Evolutionary conservation across 176 grass and related monocot genomes (phyloP), one percentile per base, ranked within the genome.

Genomic region (Aegilops bicornis): DNA sequence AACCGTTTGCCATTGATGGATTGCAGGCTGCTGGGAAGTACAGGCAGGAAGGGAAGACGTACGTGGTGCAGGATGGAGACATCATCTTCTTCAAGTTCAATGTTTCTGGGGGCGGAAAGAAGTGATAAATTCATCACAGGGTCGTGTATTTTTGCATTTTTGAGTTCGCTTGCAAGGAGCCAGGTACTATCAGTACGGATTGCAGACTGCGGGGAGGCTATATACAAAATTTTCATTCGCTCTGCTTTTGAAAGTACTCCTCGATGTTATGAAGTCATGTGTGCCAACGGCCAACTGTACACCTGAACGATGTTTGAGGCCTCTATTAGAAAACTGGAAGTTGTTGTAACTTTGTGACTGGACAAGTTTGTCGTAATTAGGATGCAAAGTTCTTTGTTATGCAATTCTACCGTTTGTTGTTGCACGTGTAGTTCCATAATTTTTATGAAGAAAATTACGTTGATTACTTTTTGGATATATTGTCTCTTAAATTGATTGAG

Each of bases 81-180:
- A 90, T 99, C 66, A 94, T 99, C 31, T 99, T 96, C 92, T 99
- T 99, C 74, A 99, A 99, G 62, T 99, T 99, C 76, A 99, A 99
- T 67, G 97, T 96, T 39, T 99, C 97, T 79, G 94, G 92, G 7
- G 97, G 97, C 10, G 97, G 97, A 65, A 99, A 99, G 84, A 99
- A 99, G 88, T 99, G 73, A 97, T 85, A 3, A 30, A 11, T 17
- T 79, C 35, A 72, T 14, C 15, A 82, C 69, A 69, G 50, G 48
- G 12, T 63, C 22, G 35, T 76, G 56, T 64, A 75, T 68, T 81
- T 59, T 83, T 17, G 79, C 50, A 79, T 33, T 58, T 87, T 89
- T 79, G 5, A 80, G 67, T 35, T 69, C 35, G 11, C 58, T 83
- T 75, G 59, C 58, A 60, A 52, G 78, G 43, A 64, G 32, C 73